Base-by-base conservation (phyloP, 257 asterid genomes). In the Anisodus acutangulus region DNA sequence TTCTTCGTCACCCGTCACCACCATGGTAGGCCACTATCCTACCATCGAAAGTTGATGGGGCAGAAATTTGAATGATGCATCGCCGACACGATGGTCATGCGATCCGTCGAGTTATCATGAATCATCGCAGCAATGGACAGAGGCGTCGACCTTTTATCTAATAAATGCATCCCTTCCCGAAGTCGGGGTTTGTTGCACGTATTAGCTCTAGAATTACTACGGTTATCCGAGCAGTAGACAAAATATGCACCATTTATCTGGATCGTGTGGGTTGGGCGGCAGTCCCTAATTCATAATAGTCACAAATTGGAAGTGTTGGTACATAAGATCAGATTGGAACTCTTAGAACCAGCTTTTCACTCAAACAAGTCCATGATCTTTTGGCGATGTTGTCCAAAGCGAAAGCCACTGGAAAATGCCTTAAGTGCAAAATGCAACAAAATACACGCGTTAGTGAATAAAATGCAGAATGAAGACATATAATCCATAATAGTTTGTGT, bases 361-460 rank as follows among this genome's bases (percentile, higher is more conserved):
- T 76, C 62, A 12, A 51, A 74, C 35, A 49, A 62, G 45, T 51
- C 58, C 81, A 76, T 51, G 47, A 49, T 49, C 63, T 22, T 12
- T 22, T 51, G 45, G 19, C 1, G 3, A 19, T 72, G 58, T 15
- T 57, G n/a, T 57, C 62, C 16, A 57, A 57, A 51, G 6, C n/a
- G 6, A 47, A 72, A 72, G 59, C 6, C n/a, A 47, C 16, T 72
- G 41, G 35, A 47, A 72, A 47, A 47, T 51, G 59, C 2, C 45
- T 74, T 31, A 22, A 51, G 45, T 53, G 81, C 81, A 74, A 49
- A 51, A 13, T 74, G 62, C 81, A 49, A 74, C 59, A 8, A 26
- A 74, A 13, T 69, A 12, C 41, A 74, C 3, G 0, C 0, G 10
- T 49, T 74, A 51, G 45, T 74, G 81, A 49, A 58, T 51, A 74